Evolutionary conservation across 139 green algal genomes (phyloP), one percentile per base, ranked within the genome.

Genomic region (Tetradesmus lagerheimii): DNA sequence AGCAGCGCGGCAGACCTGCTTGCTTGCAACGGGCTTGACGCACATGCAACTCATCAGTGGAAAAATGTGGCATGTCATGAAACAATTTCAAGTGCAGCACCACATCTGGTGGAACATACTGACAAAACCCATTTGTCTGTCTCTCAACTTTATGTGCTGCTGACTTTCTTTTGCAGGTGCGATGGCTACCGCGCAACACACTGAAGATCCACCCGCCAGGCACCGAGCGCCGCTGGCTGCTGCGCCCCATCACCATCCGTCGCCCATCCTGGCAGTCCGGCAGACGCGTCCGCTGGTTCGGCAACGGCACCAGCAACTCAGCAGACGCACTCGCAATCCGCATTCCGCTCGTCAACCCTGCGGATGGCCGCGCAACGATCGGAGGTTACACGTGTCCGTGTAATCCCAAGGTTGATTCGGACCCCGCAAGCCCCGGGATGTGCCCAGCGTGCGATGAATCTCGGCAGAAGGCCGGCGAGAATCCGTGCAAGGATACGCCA

Each of bases 311-410:
- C 57, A 8, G 57, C 57, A 71, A 39, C 53, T 20, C 31, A 14
- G 31, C 25, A 29, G 62, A 88, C 1, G 47, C 83, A 1, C 83
- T 88, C 2, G 75, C 83, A 0, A 53, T 88, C 27, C 62, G 83
- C 15, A 53, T 88, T 4, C 83, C 43, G 25, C 38, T 88, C 16
- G 37, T 47, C 16, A 53, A 45, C 43, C 83, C 71, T 38, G 23
- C 38, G 43, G 23, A 29, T 34, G 23, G 35, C 4, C 18, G 34
- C 9, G 57, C 38, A 25, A 1, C 82, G 41, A 57, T 38, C 57
- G 45, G 82, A 16, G 45, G 82, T 1, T 88, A 88, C 34, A 43
- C 57, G 9, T 88, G 82, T 57, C 82, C 82, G 8, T 88, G 82
- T 25, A 23, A 25, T 57, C 20, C 82, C 2, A 34, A 31, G n/a